phyloP scores from a whole-genome alignment of 1,284 basidiomycete genomes.

The Ceratobasidium sp. region DNA sequence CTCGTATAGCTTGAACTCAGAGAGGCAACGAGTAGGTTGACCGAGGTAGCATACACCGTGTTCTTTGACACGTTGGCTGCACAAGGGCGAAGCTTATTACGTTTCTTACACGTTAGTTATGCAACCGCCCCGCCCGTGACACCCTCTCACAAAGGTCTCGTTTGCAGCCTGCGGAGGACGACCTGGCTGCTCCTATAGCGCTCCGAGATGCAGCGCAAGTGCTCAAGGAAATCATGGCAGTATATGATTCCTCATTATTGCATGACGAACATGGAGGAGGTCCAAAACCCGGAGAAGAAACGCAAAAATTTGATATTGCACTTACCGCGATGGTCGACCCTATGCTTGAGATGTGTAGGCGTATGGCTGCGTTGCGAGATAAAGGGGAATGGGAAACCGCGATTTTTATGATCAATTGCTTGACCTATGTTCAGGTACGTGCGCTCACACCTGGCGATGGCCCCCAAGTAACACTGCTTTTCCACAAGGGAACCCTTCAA shows the following conservation, averaged over 20 bases:
- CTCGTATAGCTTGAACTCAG: conserved; percentile 24
- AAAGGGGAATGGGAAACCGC: conserved; percentile 81
- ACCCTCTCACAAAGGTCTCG: background rate
- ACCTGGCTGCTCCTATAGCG: conserved; percentile 77
- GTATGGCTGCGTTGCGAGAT: conserved; percentile 68
- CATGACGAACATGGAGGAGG: conserved; percentile 61
- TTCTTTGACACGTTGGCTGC: conserved; percentile 88
- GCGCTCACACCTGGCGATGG: conserved; percentile 11
- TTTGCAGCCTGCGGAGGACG: conserved; percentile 78
- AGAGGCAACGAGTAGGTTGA: conserved; percentile 65
- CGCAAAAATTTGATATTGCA: conserved; percentile 80
- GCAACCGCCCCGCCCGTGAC: background rate
- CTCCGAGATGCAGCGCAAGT: conserved; percentile 86
- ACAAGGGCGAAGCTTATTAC: conserved; percentile 79
- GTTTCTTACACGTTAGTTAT: conserved; percentile 72
- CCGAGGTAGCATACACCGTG: conserved; percentile 79
- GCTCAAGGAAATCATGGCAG: conserved; percentile 86
- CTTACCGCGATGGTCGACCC: conserved; percentile 88
- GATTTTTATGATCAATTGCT: conserved; percentile 86
- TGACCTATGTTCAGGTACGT: conserved; percentile 79
- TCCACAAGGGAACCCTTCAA: conserved; percentile 70
- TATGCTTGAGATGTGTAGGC: conserved; percentile 77
- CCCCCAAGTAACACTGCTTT: conserved; percentile 24
- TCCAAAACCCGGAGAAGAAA: conserved; percentile 53
- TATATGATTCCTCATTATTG: conserved; percentile 85